phyloP scores from a whole-genome alignment of 192 early-diverging fungal species.

The Rhizophagus prolifer region DNA sequence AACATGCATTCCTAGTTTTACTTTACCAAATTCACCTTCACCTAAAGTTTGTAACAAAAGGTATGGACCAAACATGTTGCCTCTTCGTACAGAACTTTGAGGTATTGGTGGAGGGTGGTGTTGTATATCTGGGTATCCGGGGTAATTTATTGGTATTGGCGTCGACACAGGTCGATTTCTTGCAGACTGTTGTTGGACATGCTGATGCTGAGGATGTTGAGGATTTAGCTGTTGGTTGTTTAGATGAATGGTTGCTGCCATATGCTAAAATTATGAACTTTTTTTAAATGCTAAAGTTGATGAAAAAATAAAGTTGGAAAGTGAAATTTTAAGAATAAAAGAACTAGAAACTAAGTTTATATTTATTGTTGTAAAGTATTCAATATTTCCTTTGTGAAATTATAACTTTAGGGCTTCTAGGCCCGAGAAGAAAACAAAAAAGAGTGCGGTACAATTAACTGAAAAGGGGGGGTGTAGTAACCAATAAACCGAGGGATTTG shows the following conservation, averaged over 20 bases:
- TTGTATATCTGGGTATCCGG: constrained; percentile 18
- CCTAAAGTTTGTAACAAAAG: constrained; percentile 92
- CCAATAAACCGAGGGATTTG: not conserved
- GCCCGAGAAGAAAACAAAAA: constrained; percentile 1
- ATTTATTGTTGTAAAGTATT: not conserved
- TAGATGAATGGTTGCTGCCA: constrained; percentile 19
- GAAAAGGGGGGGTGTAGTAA: not conserved
- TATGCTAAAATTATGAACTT: not conserved
- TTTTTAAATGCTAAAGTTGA: not conserved
- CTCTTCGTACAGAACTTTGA: constrained; percentile 41
- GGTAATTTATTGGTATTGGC: constrained; percentile 24
- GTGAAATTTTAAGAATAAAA: not conserved
- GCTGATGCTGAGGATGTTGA: constrained; percentile 9
- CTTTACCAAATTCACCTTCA: constrained; percentile 98
- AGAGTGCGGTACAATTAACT: constrained; percentile 6
- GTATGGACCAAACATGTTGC: constrained; percentile 86
- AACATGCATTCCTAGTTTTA: constrained; percentile 89
- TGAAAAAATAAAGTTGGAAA: not conserved
- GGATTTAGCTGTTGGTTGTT: not conserved
- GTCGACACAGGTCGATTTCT: constrained; percentile 23
- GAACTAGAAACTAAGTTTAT: not conserved
- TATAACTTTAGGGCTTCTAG: not conserved
- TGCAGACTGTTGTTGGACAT: constrained; percentile 24
- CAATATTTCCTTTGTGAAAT: not conserved
- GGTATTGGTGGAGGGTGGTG: constrained; percentile 3